Conservation (phyloP, 106 monocot genomes). For the Amphibolis antarctica region DNA sequence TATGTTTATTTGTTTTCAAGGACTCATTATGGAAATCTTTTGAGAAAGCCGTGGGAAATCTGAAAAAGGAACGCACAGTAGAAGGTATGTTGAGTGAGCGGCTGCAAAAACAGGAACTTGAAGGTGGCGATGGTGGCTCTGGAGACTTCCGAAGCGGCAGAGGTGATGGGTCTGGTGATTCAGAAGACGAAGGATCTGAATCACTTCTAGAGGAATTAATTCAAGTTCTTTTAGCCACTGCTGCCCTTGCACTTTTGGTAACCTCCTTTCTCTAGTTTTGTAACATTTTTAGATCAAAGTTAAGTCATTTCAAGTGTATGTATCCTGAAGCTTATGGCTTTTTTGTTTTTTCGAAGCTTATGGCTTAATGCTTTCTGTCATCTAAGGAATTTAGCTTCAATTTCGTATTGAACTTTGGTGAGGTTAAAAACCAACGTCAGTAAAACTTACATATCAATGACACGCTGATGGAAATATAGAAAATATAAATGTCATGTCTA, state of each 20-base stretch:
- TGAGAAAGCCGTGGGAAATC: slow-evolving; percentile 17
- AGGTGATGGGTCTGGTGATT: slow-evolving; percentile 17
- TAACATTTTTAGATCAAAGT: background rate
- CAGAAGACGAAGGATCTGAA: slow-evolving; percentile 11
- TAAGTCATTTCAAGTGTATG: too few species aligned
- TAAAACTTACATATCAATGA: too few species aligned
- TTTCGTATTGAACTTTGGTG: too few species aligned
- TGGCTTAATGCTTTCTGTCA: too few species aligned
- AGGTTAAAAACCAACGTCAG: too few species aligned
- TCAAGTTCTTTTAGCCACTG: slow-evolving; percentile 17
- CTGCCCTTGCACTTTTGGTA: slow-evolving; percentile 21
- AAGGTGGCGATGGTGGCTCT: slow-evolving; percentile 15
- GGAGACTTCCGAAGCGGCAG: slow-evolving; percentile 8
- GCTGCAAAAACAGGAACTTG: slow-evolving; percentile 18
- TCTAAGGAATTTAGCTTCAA: too few species aligned
- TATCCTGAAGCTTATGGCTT: too few species aligned
- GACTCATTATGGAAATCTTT: slow-evolving; percentile 17
- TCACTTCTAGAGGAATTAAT: slow-evolving; percentile 9
- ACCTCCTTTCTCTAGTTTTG: background rate
- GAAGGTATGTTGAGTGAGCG: slow-evolving; percentile 19
- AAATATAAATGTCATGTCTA: too few species aligned
- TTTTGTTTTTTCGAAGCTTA: too few species aligned
- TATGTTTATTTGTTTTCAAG: slow-evolving; percentile 4
- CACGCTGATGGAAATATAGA: too few species aligned
- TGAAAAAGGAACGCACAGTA: slow-evolving; percentile 8